Conservation (phyloP, 2,329 filamentous ascomycete genomes). For the Neonectria coccinea region DNA sequence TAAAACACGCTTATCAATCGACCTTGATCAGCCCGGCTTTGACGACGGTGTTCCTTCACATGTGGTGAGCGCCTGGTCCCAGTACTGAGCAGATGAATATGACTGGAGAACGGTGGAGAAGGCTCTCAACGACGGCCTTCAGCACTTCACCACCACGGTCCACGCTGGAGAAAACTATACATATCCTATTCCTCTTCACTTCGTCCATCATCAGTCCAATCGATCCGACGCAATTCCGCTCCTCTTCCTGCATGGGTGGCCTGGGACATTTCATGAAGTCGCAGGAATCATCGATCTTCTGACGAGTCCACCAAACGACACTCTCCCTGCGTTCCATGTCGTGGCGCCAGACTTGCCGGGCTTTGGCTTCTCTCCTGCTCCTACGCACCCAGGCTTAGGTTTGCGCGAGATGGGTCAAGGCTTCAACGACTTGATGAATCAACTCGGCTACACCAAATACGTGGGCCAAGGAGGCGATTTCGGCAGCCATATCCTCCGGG, state of each 20-base stretch:
- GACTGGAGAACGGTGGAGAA: no score
- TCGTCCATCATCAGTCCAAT: slow-evolving; percentile 26
- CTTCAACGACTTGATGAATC: slow-evolving; percentile 54
- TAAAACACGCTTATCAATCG: no score
- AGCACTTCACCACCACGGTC: no score
- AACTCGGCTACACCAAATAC: slow-evolving; percentile 53
- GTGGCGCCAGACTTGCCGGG: slow-evolving; percentile 57
- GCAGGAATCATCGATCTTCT: slow-evolving; percentile 50
- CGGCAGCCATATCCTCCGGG: slow-evolving; percentile 38
- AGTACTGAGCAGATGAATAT: no score
- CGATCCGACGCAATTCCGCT: slow-evolving; percentile 52
- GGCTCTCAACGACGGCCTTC: no score
- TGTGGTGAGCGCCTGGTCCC: no score
- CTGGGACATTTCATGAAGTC: slow-evolving; percentile 55
- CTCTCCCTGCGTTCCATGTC: slow-evolving; percentile 57
- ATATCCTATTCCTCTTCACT: slow-evolving; percentile 21
- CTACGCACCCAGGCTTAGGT: slow-evolving; percentile 45
- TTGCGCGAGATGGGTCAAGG: slow-evolving; percentile 45
- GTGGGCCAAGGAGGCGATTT: slow-evolving; percentile 49
- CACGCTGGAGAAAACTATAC: no score
- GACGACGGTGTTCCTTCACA: no score
- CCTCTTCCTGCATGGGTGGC: slow-evolving; percentile 58
- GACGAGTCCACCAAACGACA: slow-evolving; percentile 41
- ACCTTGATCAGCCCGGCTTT: no score
- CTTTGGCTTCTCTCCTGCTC: slow-evolving; percentile 42